Conservation (phyloP, 495 filamentous ascomycete species). For the Penicillium paradoxum region DNA sequence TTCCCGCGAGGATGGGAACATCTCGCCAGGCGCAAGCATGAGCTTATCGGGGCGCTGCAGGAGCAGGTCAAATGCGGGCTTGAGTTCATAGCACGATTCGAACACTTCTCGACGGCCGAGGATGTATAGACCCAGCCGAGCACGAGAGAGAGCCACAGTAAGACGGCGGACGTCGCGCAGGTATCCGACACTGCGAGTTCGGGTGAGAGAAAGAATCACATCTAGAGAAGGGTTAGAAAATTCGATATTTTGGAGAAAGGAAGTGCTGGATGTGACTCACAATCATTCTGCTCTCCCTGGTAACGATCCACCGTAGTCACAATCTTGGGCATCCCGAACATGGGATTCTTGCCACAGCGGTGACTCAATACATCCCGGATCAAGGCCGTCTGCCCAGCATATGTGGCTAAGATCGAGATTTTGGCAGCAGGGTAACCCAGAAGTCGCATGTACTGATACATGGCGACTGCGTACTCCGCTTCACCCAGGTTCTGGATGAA, state of each 20-base stretch:
- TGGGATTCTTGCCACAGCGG: slow-evolving; percentile 70
- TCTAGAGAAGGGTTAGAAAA: slow-evolving; percentile 45
- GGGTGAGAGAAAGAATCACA: slow-evolving; percentile 85
- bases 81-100: slow-evolving; percentile 80
- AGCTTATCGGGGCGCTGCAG: slow-evolving; percentile 70
- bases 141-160: slow-evolving; percentile 94
- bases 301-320: slow-evolving; percentile 98
- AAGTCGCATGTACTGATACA: slow-evolving; percentile 96
- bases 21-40: slow-evolving; percentile 73
- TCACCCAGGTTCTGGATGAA: slow-evolving; percentile 97
- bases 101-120: slow-evolving; percentile 88
- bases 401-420: slow-evolving; percentile 88
- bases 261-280: slow-evolving; percentile 49
- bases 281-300: slow-evolving; percentile 98
- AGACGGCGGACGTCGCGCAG: slow-evolving; percentile 89
- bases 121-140: slow-evolving; percentile 87
- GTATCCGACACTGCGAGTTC: slow-evolving; percentile 87
- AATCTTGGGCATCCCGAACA: slow-evolving; percentile 88
- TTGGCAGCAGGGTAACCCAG: slow-evolving; percentile 90
- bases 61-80: slow-evolving; percentile 76
- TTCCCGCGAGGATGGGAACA: slow-evolving; percentile 67
- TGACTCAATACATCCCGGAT: slow-evolving; percentile 87
- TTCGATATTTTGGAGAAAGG: background rate
- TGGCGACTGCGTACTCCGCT: slow-evolving; percentile 91
- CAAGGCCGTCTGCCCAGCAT: slow-evolving; percentile 89